Percentiles rank a stretch among this genome's conserved stretches.
phyloP scores from a whole-genome alignment of 2,329 filamentous ascomycete species.

The Phaeomoniella chlamydospora region DNA sequence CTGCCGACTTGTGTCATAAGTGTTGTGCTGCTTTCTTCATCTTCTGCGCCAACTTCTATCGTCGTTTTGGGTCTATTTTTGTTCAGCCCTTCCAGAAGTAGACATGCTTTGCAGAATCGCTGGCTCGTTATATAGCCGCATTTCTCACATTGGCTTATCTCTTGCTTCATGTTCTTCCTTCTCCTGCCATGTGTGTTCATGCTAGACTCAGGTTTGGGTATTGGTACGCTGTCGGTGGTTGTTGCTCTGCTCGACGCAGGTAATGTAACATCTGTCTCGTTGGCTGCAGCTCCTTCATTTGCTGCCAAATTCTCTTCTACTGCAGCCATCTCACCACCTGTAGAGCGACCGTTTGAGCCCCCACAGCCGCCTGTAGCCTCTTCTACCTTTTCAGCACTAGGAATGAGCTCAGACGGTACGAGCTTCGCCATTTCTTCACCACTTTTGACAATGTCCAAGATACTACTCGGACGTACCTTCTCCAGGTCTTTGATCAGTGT shows the following conservation, averaged over 20 bases:
- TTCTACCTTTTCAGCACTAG: slow-evolving; percentile 20
- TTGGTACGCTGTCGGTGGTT: slow-evolving; percentile 3
- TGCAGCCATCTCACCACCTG: slow-evolving; percentile 64
- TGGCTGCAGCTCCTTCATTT: slow-evolving; percentile 43
- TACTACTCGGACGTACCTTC: slow-evolving; percentile 81
- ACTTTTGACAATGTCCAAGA: slow-evolving; percentile 84
- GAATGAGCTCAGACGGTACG: slow-evolving; percentile 47
- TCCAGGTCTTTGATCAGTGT: slow-evolving; percentile 92
- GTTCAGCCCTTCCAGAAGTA: slow-evolving; percentile 77
- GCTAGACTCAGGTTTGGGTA: slow-evolving; percentile 11
- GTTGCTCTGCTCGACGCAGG: slow-evolving; percentile 3
- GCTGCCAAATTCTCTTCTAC: slow-evolving; percentile 62
- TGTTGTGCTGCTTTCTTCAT: slow-evolving; percentile 36
- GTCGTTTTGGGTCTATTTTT: slow-evolving; percentile 43
- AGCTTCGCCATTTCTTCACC: slow-evolving; percentile 91
- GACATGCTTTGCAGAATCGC: slow-evolving; percentile 83
- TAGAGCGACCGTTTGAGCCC: slow-evolving; percentile 48
- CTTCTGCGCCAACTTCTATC: slow-evolving; percentile 29
- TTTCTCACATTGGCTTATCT: slow-evolving; percentile 66
- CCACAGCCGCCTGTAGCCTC: slow-evolving; percentile 59
- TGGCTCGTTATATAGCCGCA: slow-evolving; percentile 97
- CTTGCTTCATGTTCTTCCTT: slow-evolving; percentile 43
- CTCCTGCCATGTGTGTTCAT: slow-evolving; percentile 10
- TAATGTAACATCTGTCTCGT: slow-evolving; percentile 51
- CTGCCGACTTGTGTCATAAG: slow-evolving; percentile 35